Conservation (phyloP, 805 yeast species). For the Ogataea naganishii region DNA sequence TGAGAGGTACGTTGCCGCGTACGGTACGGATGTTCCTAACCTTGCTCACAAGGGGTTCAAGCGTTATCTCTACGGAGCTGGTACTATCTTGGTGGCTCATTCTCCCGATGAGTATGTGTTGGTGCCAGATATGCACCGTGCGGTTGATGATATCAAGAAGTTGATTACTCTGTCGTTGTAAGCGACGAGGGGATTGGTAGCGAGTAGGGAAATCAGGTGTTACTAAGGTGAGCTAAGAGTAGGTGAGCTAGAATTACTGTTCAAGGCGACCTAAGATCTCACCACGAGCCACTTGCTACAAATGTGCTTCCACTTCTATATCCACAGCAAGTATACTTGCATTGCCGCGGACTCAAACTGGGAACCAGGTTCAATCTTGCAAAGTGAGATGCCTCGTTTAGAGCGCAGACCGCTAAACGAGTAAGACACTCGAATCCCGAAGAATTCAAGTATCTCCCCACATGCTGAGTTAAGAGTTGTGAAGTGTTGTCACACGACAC, state of each 20-base stretch:
- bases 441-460: too few relatives aligned
- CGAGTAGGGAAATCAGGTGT: too few relatives aligned
- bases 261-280: too few relatives aligned
- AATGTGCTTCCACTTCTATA: conserved; percentile 21
- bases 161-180: conserved; percentile 21
- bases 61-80: conserved; percentile 60
- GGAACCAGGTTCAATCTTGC: conserved; percentile 13
- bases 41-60: conserved; percentile 25
- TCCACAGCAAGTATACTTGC: conserved; percentile 15
- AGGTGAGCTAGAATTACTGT: too few relatives aligned
- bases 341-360: conserved; percentile 23
- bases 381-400: too few relatives aligned
- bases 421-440: too few relatives aligned
- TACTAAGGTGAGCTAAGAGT: too few relatives aligned
- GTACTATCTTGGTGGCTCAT: conserved; percentile 54
- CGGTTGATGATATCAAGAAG: conserved; percentile 45
- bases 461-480: too few relatives aligned
- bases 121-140: conserved; percentile 34
- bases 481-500: too few relatives aligned
- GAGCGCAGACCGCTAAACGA: too few relatives aligned
- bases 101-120: conserved; percentile 46
- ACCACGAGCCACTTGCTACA: too few relatives aligned
- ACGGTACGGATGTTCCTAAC: conserved; percentile 38
- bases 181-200: background rate
- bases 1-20: conserved; percentile 30